These are phyloP conservation scores for Ganoderma meredithae DNA, from an alignment of 1,284 basidiomycete genomes.

Conservation along the genomic window DNA sequence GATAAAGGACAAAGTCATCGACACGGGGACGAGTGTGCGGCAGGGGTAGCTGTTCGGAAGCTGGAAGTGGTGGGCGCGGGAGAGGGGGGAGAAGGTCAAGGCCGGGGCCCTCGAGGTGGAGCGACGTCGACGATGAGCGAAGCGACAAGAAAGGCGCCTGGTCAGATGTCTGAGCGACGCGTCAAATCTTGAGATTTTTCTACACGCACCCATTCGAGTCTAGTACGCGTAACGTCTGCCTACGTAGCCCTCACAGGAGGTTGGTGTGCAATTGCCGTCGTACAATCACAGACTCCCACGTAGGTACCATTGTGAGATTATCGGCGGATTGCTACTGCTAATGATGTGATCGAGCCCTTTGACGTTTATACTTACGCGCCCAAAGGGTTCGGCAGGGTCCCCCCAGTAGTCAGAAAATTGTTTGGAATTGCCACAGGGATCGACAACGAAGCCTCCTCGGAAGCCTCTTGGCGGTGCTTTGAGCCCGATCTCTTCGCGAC, in stretches of 20 bases:
- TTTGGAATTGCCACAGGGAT: no score
- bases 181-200: conserved; percentile 8
- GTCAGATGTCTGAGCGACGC: conserved; percentile 18
- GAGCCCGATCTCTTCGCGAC: no score
- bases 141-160: conserved; percentile 10
- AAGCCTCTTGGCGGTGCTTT: no score
- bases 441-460: no score
- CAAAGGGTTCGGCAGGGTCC: no score
- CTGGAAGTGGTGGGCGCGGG: not conserved
- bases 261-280: not conserved
- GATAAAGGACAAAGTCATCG: conserved; percentile 24
- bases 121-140: conserved; percentile 4
- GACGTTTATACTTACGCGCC: no score
- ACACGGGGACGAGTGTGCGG: conserved; percentile 7
- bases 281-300: not conserved
- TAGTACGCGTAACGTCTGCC: not conserved
- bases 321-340: no score
- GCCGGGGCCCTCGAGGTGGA: conserved; percentile 5
- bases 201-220: not conserved
- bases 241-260: not conserved
- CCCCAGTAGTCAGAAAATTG: no score
- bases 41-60: not conserved
- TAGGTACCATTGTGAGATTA: not conserved
- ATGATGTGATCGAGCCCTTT: no score
- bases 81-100: not conserved